Evolutionary conservation across 177 flowering plant genomes (phyloP).

Genomic region (Tripterygium wilfordii): DNA sequence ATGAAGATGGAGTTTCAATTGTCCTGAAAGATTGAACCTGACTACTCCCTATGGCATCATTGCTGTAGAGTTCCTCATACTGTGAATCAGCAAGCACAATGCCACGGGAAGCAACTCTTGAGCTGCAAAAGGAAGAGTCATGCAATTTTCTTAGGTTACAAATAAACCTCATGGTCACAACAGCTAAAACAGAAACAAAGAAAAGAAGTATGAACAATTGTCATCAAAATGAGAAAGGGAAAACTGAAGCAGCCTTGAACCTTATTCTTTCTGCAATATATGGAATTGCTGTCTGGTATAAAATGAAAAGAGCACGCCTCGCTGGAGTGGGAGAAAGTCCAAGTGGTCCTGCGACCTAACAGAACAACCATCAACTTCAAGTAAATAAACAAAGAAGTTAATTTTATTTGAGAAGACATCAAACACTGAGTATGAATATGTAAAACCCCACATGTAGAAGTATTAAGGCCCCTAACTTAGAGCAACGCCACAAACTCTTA

Average conservation of each 20-base stretch:
- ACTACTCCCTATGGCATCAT: slow-evolving; percentile 18
- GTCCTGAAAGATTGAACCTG: slow-evolving; percentile 26
- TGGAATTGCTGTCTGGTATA: slow-evolving; percentile 84
- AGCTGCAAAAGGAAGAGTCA: slow-evolving; percentile 36
- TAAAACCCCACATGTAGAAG: too few relatives aligned
- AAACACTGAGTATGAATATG: too few relatives aligned
- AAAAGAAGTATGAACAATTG: not conserved
- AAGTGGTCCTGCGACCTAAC: slow-evolving; percentile 72
- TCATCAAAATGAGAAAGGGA: not conserved
- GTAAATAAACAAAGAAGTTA: slow-evolving; percentile 1
- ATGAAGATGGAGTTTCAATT: slow-evolving; percentile 28
- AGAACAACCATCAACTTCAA: slow-evolving; percentile 8
- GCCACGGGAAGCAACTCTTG: slow-evolving; percentile 81
- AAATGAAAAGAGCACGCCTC: slow-evolving; percentile 82
- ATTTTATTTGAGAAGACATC: too few relatives aligned
- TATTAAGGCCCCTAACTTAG: too few relatives aligned
- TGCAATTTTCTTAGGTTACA: not conserved
- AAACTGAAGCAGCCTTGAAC: slow-evolving; percentile 20
- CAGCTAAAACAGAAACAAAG: not conserved
- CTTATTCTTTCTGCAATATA: slow-evolving; percentile 90
- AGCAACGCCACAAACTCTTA: too few relatives aligned
- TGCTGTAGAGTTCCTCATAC: slow-evolving; percentile 39
- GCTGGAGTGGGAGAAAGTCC: slow-evolving; percentile 94
- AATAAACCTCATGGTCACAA: too few relatives aligned
- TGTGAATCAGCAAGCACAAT: slow-evolving; percentile 59